A percentile compares a stretch with the other conserved stretches of the same genome.
Evolutionary conservation across 192 early-diverging fungal species (phyloP).

Genomic region (Umbelopsis vinacea): DNA sequence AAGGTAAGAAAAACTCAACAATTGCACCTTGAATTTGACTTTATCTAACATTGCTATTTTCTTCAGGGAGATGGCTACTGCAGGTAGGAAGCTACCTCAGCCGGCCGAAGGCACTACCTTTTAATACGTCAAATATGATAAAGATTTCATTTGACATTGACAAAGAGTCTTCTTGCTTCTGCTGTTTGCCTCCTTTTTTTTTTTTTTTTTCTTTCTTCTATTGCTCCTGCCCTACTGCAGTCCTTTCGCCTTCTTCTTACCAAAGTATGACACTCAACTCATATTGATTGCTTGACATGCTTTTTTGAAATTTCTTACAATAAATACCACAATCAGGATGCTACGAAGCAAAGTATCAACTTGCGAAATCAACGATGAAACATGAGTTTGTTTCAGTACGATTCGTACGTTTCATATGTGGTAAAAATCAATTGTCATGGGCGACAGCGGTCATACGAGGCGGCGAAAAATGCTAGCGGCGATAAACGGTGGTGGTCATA

Average conservation of each 20-base stretch:
- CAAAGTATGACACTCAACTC: neutral
- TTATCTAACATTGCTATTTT: neutral
- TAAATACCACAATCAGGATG: constrained; percentile 5
- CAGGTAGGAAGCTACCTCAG: constrained; percentile 84
- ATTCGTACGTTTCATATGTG: too few relatives aligned
- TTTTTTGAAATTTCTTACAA: neutral
- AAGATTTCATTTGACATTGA: neutral
- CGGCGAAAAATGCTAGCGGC: too few relatives aligned
- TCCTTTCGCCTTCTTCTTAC: neutral
- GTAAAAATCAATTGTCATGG: too few relatives aligned
- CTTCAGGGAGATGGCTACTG: constrained; percentile 83
- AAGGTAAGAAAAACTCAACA: constrained; percentile 52
- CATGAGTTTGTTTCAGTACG: too few relatives aligned
- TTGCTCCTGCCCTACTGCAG: constrained; percentile 3
- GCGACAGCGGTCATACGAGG: too few relatives aligned
- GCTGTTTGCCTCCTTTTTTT: neutral
- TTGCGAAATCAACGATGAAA: too few relatives aligned
- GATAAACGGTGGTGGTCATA: too few relatives aligned
- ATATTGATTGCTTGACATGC: neutral
- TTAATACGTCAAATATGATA: constrained; percentile 26
- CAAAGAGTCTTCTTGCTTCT: neutral
- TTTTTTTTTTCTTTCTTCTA: neutral
- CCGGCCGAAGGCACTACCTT: constrained; percentile 81
- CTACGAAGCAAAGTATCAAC: too few relatives aligned
- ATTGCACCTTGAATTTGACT: neutral